phyloP scores from a whole-genome alignment of 768 basidiomycete species.

The Lactifluus piperatus region DNA sequence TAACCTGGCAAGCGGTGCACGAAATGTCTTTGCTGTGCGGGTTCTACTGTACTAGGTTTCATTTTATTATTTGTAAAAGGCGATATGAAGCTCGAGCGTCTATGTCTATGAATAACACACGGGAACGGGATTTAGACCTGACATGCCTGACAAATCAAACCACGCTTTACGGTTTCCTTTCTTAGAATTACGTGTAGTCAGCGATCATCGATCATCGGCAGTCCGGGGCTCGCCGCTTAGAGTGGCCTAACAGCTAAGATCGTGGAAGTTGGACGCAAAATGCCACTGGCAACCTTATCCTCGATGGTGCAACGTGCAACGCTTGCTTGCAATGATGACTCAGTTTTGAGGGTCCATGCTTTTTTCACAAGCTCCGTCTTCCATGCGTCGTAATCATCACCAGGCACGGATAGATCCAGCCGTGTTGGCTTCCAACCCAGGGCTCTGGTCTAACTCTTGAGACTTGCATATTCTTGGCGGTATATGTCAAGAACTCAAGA shows the following conservation, averaged over 20 bases:
- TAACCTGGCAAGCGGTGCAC: neutral
- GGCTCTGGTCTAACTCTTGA: neutral
- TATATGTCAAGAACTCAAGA: slow-evolving; percentile 10
- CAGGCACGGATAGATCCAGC: neutral
- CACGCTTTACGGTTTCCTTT: slow-evolving; percentile 10
- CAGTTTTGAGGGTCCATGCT: neutral
- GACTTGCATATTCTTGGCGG: neutral
- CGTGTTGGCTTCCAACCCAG: neutral
- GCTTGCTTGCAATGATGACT: neutral
- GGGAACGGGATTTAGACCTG: neutral
- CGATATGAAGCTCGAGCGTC: neutral
- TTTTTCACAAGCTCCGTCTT: neutral
- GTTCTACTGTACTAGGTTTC: neutral
- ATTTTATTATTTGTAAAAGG: slow-evolving; percentile 6
- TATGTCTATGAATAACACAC: neutral
- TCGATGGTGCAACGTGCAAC: neutral
- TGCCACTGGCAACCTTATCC: neutral
- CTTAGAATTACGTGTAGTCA: neutral
- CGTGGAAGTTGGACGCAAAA: neutral
- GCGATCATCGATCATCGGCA: no score
- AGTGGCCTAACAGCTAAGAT: neutral
- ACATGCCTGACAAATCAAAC: neutral
- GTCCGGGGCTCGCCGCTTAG: neutral
- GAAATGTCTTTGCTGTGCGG: slow-evolving; percentile 14
- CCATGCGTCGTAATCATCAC: slow-evolving; percentile 10